Evolutionary conservation across 2,329 filamentous ascomycete genomes (phyloP), one percentile per base, ranked within the genome.

Genomic region (Camptophora hylomeconis): DNA sequence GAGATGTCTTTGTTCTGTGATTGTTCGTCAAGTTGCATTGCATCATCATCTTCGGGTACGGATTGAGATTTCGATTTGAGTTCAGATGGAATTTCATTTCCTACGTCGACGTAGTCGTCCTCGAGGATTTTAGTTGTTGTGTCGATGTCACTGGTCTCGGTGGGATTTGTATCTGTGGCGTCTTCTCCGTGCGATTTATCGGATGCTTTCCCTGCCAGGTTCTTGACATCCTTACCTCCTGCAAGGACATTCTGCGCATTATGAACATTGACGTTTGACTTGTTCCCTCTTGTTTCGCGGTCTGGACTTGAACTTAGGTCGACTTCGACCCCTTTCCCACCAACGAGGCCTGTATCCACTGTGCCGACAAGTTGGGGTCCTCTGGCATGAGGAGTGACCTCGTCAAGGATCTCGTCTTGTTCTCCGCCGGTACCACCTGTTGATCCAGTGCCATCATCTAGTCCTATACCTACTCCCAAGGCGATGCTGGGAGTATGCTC

Each of bases 291-390:
- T 32, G 7, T 21, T 27, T 4, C 34, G 36, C 14, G 36, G 39
- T 24, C 38, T 42, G 9, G 33, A 36, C 27, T 61, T 49, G n/a
- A n/a, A n/a, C n/a, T n/a, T n/a, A n/a, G n/a, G 3, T 45, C 47
- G 49, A 61, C 50, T 35, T 60, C 47, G n/a, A 61, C 46, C 2
- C 56, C 57, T 32, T 55, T 54, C n/a, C 59, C 59, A 30, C 54
- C 58, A 53, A 81, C 86, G 7, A 80, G 75, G 0, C 89, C 89
- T 40, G 82, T 79, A 49, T 98, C 89, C 43, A 81, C 75, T 35
- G 84, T 73, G 4, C 86, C 87, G 28, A 95, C 79, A 42, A 82
- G 68, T 17, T 82, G 73, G 0, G 89, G 89, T 0, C 87, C 87
- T 21, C 83, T 69, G 1, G 80, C 83, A 53, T 92, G 83, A 4